These are phyloP conservation scores for Aspergillus homomorphus DNA, from an alignment of 495 filamentous ascomycete species.

Conservation along the genomic window DNA sequence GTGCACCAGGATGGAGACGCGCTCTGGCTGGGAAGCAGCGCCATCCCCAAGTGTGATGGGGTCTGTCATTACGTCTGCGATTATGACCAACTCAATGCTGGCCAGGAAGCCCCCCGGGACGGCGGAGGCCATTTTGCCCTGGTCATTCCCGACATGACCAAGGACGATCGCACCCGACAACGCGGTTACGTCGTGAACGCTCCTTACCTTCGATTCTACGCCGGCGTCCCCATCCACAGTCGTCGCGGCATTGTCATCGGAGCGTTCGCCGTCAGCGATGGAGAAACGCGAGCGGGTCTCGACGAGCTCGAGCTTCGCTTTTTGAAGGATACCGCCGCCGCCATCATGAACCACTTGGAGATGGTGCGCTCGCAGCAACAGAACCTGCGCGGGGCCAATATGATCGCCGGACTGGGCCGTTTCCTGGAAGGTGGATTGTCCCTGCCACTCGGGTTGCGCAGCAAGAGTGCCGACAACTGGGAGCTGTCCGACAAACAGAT, in stretches of 20 bases:
- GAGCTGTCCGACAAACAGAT: background rate
- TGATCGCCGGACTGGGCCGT: slow-evolving; percentile 18
- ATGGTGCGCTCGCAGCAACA: slow-evolving; percentile 7
- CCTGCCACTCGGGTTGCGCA: background rate
- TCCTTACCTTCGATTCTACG: slow-evolving; percentile 53
- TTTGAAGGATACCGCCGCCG: slow-evolving; percentile 18
- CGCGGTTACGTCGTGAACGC: slow-evolving; percentile 31
- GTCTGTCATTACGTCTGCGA: slow-evolving; percentile 42
- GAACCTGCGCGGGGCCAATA: slow-evolving; percentile 7
- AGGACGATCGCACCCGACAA: slow-evolving; percentile 27
- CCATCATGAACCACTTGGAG: slow-evolving; percentile 18
- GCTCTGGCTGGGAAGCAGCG: slow-evolving; percentile 41
- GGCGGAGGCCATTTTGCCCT: slow-evolving; percentile 13
- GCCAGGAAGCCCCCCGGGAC: background rate
- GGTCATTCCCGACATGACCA: slow-evolving; percentile 18
- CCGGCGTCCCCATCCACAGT: slow-evolving; percentile 55
- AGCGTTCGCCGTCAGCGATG: slow-evolving; percentile 54
- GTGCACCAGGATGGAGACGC: slow-evolving; percentile 29
- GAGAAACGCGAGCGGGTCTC: slow-evolving; percentile 29
- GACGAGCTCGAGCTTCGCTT: slow-evolving; percentile 15
- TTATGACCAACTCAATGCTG: slow-evolving; percentile 17
- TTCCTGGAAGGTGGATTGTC: slow-evolving; percentile 12
- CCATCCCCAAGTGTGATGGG: slow-evolving; percentile 39
- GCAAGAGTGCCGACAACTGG: background rate
- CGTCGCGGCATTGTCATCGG: slow-evolving; percentile 56